These are phyloP conservation scores for Rhinocladiella mackenziei DNA, from an alignment of 2,329 filamentous ascomycete species.

Conservation along the genomic window DNA sequence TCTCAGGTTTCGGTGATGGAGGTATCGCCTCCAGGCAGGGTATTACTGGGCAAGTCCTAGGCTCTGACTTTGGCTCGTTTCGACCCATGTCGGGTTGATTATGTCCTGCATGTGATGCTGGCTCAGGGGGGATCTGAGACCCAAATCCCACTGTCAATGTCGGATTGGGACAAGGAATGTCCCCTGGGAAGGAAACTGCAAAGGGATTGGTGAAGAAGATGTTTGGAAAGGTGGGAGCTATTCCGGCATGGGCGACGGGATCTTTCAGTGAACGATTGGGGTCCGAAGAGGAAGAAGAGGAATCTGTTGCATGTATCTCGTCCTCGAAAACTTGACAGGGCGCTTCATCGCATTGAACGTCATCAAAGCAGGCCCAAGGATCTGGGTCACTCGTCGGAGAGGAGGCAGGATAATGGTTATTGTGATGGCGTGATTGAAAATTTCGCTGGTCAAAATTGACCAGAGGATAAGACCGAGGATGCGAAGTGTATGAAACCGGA, in stretches of 20 bases:
- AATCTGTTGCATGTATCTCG: background rate
- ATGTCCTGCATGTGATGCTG: background rate
- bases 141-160: background rate
- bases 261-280: background rate
- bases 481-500: constrained; percentile 13
- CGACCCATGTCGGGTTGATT: no score
- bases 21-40: no score
- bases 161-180: constrained; percentile 19
- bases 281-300: background rate
- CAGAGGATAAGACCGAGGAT: constrained; percentile 24
- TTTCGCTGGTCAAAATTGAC: constrained; percentile 25
- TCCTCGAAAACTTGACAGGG: background rate
- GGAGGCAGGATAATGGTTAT: constrained; percentile 5
- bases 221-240: constrained; percentile 14
- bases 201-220: constrained; percentile 27
- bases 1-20: background rate
- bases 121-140: background rate
- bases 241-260: background rate
- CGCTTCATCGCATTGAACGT: constrained; percentile 6
- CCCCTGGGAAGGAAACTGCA: constrained; percentile 26
- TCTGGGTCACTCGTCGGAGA: background rate
- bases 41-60: no score
- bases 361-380: background rate
- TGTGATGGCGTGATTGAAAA: constrained; percentile 15
- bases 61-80: no score